Evolutionary conservation across 352 stramenopile genomes (phyloP), one percentile per base, ranked within the genome.

Genomic region (Albugo candida): DNA sequence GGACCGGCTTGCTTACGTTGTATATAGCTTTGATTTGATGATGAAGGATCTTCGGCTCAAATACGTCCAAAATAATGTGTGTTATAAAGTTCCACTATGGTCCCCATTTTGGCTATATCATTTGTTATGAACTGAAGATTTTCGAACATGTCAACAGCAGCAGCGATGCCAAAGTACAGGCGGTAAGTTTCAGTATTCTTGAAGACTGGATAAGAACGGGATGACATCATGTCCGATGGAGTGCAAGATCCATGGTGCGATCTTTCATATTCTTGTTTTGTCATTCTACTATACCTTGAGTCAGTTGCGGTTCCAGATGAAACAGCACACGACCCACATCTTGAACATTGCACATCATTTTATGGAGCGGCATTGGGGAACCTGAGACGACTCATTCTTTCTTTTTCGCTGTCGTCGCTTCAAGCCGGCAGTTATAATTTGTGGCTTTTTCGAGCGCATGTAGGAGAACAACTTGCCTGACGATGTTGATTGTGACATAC

Each of bases 401-500:
- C 45, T 75, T 63, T 67, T 1, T 64, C 59, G 6, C 35, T 18
- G 20, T n/a, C n/a, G n/a, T n/a, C n/a, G 16, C 14, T 41, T 14
- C 36, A 41, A 41, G 16, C 43, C 43, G n/a, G 43, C 38, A 19
- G 44, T 36, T 27, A 13, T 44, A 36, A 44, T 49, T 13, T 49
- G 38, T 13, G 20, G 21, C 14, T 14, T 19, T 63, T 81, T 71
- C 43, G n/a, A n/a, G n/a, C n/a, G n/a, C n/a, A n/a, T n/a, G n/a
- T n/a, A n/a, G n/a, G n/a, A n/a, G n/a, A n/a, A 89, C 84, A n/a
- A 71, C 63, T 44, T 77, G 70, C 27, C 86, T 89, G 58, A 89
- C 73, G 49, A 85, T 86, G n/a, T n/a, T n/a, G n/a, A n/a, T n/a
- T n/a, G n/a, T n/a, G n/a, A 89, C 71, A 27, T 85, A 83, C 76